Evolutionary conservation across 202 grass and related monocot genomes (phyloP), one percentile per base, ranked within the genome.

Genomic region (Panicum virgatum): DNA sequence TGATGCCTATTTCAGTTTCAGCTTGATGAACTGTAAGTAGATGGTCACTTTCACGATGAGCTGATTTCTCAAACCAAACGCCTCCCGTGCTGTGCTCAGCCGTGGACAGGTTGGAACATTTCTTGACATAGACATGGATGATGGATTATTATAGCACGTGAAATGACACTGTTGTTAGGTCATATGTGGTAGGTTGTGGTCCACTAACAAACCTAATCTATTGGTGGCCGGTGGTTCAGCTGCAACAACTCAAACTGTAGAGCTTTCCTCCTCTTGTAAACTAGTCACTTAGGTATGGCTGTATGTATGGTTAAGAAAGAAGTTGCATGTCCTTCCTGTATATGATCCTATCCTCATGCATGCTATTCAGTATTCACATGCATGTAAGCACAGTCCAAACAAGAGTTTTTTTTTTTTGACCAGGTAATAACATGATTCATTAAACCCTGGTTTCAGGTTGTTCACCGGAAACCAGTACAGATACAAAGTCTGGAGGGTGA

Each of bases 321-420:
- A n/a, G n/a, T n/a, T n/a, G n/a, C n/a, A 22, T 5, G 2, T 19
- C 56, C n/a, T 76, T 44, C 12, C 16, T 30, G 5, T 50, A 32
- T 32, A 37, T 36, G 70, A 73, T 34, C 9, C 37, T 44, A 46
- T 57, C 36, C 38, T n/a, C 71, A 46, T 57, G 59, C 72, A 26
- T 57, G 36, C 16, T 3, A 57, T 77, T n/a, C n/a, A n/a, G n/a
- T n/a, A n/a, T n/a, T 84, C 66, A 62, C 74, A 23, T 69, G 74
- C 50, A 65, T 70, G 65, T 32, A 62, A n/a, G n/a, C n/a, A n/a
- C 10, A 50, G 27, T 29, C 20, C 29, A 51, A 51, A 63, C 69
- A 53, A 79, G 53, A 44, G 51, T 58, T 58, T 18, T 61, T 61
- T 30, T 30, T 61, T 61, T 61, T 61, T 15, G 12, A 30, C 0